Percentiles rank a stretch among this genome's conserved stretches.
Conservation (phyloP, 164 flowering plant species). For the Stephania cephalantha region DNA sequence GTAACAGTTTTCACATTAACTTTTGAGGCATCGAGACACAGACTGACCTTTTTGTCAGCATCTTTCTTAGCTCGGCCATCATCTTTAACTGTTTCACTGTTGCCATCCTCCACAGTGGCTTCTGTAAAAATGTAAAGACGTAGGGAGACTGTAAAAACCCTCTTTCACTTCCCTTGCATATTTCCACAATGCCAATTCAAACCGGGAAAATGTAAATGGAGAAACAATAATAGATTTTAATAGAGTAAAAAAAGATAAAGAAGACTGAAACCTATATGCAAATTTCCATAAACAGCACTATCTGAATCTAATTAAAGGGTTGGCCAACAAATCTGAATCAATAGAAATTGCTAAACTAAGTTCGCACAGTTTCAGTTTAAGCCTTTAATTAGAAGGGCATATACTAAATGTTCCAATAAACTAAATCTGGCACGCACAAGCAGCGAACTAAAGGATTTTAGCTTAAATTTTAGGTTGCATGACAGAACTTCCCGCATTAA, state of each 20-base stretch:
- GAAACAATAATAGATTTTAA: no score
- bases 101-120: conserved; percentile 28
- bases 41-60: conserved; percentile 54
- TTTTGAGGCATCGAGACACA: neutral
- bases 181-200: neutral
- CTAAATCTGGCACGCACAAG: neutral
- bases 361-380: neutral
- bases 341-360: neutral
- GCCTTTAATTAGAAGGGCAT: neutral
- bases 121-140: conserved; percentile 28
- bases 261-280: neutral
- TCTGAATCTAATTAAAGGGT: neutral
- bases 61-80: conserved; percentile 51
- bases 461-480: neutral
- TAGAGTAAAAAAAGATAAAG: no score
- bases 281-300: neutral
- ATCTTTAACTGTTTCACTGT: conserved; percentile 33
- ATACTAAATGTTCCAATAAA: neutral
- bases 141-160: neutral
- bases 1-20: conserved; percentile 4
- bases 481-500: neutral
- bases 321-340: neutral
- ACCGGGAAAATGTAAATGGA: neutral
- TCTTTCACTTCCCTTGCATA: neutral
- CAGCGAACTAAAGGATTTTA: neutral